Conservation (phyloP, 164 flowering plant genomes). For the Magnolia officinalis region DNA sequence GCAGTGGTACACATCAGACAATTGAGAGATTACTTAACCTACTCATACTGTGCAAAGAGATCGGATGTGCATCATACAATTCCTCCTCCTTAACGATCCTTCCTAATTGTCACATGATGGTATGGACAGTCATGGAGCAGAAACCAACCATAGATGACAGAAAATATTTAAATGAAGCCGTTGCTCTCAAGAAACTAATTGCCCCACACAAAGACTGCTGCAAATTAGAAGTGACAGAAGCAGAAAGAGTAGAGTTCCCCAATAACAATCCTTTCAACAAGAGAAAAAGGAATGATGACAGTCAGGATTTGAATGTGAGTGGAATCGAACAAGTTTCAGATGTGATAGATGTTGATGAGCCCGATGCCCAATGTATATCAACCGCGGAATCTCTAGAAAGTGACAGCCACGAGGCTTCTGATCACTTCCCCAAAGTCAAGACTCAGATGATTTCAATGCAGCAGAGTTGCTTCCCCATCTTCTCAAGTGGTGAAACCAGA, state of each 20-base stretch:
- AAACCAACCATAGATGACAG: constrained; percentile 16
- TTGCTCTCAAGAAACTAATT: constrained; percentile 40
- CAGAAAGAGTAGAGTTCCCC: constrained; percentile 24
- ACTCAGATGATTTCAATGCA: constrained; percentile 14
- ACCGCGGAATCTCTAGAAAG: neutral
- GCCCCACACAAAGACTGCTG: constrained; percentile 10
- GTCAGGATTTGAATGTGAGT: constrained; percentile 6
- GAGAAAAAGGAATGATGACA: constrained; percentile 26
- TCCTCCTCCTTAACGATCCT: neutral
- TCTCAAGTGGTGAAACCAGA: constrained; percentile 26
- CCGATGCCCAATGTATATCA: neutral
- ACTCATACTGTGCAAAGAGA: no score
- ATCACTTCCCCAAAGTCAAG: constrained; percentile 10
- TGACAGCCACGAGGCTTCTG: neutral
- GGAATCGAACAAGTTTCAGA: constrained; percentile 6
- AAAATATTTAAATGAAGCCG: constrained; percentile 35
- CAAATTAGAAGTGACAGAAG: neutral
- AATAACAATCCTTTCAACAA: constrained; percentile 71
- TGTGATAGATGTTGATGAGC: neutral
- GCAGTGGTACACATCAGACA: neutral
- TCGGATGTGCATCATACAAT: no score
- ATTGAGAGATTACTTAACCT: neutral
- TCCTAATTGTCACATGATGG: neutral
- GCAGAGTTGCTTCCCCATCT: constrained; percentile 39
- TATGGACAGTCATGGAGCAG: constrained; percentile 23